Conservation (phyloP, 2,329 filamentous ascomycete genomes). For the Aureobasidium sp. region DNA sequence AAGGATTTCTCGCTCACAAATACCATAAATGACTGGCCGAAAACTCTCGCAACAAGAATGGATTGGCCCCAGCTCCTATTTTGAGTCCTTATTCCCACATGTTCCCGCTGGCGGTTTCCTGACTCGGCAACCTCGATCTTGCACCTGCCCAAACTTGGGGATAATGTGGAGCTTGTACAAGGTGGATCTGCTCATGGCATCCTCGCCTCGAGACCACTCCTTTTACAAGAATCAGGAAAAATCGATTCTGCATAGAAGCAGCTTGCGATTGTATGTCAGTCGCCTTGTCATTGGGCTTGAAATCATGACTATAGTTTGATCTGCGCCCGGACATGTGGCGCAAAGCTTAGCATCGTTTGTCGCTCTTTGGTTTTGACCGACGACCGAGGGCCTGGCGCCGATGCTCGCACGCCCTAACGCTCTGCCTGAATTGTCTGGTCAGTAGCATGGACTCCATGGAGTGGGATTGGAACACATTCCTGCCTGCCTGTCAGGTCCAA, state of each 20-base stretch:
- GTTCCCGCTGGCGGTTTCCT: background rate
- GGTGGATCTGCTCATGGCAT: background rate
- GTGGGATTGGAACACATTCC: background rate
- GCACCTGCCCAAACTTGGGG: background rate
- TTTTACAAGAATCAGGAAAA: background rate
- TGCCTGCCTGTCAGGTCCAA: background rate
- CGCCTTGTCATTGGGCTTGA: background rate
- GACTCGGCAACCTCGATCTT: conserved; percentile 3
- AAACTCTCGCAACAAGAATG: conserved; percentile 10
- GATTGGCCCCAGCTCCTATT: background rate
- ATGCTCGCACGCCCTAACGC: background rate
- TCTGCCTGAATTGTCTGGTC: background rate
- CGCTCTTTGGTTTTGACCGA: conserved; percentile 3
- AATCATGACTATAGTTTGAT: background rate
- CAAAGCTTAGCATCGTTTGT: conserved; percentile 6
- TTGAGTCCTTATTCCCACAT: conserved; percentile 5
- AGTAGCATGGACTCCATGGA: too few relatives aligned
- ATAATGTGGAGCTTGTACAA: background rate
- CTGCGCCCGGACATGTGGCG: conserved; percentile 2
- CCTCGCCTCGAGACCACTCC: background rate
- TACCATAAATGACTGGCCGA: background rate
- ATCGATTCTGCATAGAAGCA: background rate
- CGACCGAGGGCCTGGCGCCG: background rate
- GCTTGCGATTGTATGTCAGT: background rate
- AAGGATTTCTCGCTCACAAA: background rate